Percentiles rank a stretch among this genome's conserved stretches.
phyloP scores from a whole-genome alignment of 2,329 filamentous ascomycete genomes.

The Colletotrichum lindemuthianum region DNA sequence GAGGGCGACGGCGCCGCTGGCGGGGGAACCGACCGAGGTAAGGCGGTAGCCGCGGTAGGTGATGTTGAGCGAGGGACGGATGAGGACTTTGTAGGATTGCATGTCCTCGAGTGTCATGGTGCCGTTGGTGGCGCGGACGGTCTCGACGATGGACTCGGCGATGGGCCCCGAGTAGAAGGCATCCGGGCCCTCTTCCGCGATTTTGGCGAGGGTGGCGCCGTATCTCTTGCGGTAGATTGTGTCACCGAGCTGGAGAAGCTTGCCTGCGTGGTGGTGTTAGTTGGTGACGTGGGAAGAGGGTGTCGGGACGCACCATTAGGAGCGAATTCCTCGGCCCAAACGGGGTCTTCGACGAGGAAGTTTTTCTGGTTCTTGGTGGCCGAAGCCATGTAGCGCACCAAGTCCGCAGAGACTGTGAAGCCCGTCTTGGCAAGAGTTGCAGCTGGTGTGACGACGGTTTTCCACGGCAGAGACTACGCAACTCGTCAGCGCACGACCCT shows the following conservation, averaged over 20 bases:
- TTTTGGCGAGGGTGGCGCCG: conserved; percentile 78
- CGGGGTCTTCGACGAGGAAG: conserved; percentile 79
- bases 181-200: conserved; percentile 77
- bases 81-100: conserved; percentile 73
- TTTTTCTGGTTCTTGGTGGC: conserved; percentile 54
- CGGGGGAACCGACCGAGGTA: conserved; percentile 76
- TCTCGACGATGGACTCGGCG: conserved; percentile 78
- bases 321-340: conserved; percentile 90
- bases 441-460: conserved; percentile 76
- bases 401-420: conserved; percentile 78
- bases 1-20: conserved; percentile 80
- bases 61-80: conserved; percentile 71
- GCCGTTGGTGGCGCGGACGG: conserved; percentile 76
- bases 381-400: conserved; percentile 76
- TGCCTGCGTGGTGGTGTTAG: conserved; percentile 53
- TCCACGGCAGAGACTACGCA: conserved; percentile 69
- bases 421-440: conserved; percentile 78
- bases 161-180: conserved; percentile 80
- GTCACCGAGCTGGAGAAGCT: conserved; percentile 76
- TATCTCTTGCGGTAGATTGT: conserved; percentile 84
- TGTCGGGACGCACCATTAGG: conserved; percentile 66
- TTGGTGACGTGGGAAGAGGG: neutral
- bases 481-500: neutral
- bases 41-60: conserved; percentile 78
- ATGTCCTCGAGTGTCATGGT: conserved; percentile 87